Evolutionary conservation across 768 basidiomycete species (phyloP).

Genomic region (Collybia nuda): DNA sequence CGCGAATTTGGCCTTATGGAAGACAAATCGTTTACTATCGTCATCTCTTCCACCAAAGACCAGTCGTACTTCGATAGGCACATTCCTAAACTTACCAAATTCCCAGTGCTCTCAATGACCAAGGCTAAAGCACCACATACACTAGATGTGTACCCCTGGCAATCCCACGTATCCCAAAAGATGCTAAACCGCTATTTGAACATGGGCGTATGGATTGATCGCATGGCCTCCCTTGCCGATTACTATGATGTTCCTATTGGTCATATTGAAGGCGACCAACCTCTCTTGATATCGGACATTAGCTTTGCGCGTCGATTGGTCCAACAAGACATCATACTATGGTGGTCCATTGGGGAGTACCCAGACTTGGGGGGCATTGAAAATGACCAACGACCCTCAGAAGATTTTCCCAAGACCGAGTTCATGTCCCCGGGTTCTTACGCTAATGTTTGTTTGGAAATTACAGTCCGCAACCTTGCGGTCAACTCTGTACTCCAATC

Average conservation of each 20-base stretch:
- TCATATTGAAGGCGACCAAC: slow-evolving; percentile 88
- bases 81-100: slow-evolving; percentile 71
- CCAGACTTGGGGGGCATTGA: slow-evolving; percentile 96
- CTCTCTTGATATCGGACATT: slow-evolving; percentile 85
- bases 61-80: slow-evolving; percentile 77
- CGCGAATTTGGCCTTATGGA: slow-evolving; percentile 81
- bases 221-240: slow-evolving; percentile 74
- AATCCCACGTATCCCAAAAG: slow-evolving; percentile 75
- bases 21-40: slow-evolving; percentile 69
- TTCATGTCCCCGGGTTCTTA: slow-evolving; percentile 86
- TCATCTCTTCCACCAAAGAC: slow-evolving; percentile 86
- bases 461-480: slow-evolving; percentile 88
- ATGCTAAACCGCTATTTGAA: slow-evolving; percentile 84
- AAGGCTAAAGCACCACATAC: slow-evolving; percentile 73
- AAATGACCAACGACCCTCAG: slow-evolving; percentile 73
- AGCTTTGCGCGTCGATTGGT: slow-evolving; percentile 86
- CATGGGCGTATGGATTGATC: slow-evolving; percentile 77
- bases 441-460: slow-evolving; percentile 88
- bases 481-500: slow-evolving; percentile 95
- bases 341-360: slow-evolving; percentile 91
- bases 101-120: slow-evolving; percentile 88
- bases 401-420: slow-evolving; percentile 83
- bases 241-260: slow-evolving; percentile 94
- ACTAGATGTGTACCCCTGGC: slow-evolving; percentile 88
- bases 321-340: slow-evolving; percentile 88